These are phyloP conservation scores for Gossypium raimondii DNA, from an alignment of 345 rosid genomes.

Conservation along the genomic window DNA sequence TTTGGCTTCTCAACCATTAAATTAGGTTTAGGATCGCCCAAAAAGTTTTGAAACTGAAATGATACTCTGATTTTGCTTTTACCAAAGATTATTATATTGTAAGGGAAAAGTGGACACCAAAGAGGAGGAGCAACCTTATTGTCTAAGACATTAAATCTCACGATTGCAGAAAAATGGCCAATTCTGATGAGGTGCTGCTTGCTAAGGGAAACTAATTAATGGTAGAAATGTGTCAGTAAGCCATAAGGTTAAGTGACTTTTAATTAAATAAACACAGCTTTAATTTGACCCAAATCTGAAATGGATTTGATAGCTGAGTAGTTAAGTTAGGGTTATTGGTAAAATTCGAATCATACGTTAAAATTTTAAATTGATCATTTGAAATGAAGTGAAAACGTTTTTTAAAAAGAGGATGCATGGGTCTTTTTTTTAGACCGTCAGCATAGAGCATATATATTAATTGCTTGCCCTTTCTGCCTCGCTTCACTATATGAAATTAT, in stretches of 20 bases:
- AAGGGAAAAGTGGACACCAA: neutral
- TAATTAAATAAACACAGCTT: too few relatives aligned
- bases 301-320: too few relatives aligned
- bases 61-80: neutral
- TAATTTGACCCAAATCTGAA: too few relatives aligned
- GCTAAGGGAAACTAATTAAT: neutral
- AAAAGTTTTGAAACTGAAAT: neutral
- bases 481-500: too few relatives aligned
- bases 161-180: neutral
- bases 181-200: neutral
- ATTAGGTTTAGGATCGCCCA: neutral
- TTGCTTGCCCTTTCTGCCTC: accelerated
- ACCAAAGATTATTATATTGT: neutral
- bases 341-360: too few relatives aligned
- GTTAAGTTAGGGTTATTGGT: too few relatives aligned
- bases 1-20: neutral
- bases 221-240: neutral
- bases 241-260: too few relatives aligned
- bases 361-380: too few relatives aligned
- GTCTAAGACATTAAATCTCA: neutral
- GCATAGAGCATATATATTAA: too few relatives aligned
- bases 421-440: too few relatives aligned
- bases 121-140: neutral
- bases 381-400: too few relatives aligned
- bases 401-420: too few relatives aligned